Conservation (phyloP, 306 rosid genomes). For the Trichosanthes truncata region DNA sequence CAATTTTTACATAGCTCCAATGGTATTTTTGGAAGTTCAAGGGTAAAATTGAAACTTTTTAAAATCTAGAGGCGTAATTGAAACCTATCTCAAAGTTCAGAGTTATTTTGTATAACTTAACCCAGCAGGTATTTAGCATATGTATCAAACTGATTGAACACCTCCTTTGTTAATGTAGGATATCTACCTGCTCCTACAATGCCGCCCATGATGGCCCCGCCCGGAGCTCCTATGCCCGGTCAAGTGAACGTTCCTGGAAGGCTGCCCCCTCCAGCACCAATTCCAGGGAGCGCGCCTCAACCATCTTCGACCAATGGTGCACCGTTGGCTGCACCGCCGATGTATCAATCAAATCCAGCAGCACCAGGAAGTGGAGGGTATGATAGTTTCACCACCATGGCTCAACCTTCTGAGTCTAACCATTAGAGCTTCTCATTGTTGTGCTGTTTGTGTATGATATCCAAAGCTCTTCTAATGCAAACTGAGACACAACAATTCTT, state of each 20-base stretch:
- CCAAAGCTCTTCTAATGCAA: neutral
- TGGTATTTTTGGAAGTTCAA: too few species aligned
- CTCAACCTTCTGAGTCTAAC: slow-evolving; percentile 30
- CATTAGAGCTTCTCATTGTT: slow-evolving; percentile 18
- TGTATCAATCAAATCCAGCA: slow-evolving; percentile 34
- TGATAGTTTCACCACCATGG: slow-evolving; percentile 30
- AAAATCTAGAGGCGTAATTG: too few species aligned
- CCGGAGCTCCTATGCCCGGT: slow-evolving; percentile 39
- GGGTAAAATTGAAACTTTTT: too few species aligned
- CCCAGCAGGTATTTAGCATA: neutral
- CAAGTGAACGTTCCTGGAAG: slow-evolving; percentile 29
- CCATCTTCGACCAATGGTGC: slow-evolving; percentile 28
- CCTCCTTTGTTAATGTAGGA: slow-evolving; percentile 16
- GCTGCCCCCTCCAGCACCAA: slow-evolving; percentile 27
- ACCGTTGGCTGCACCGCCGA: slow-evolving; percentile 10
- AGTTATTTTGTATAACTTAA: too few species aligned
- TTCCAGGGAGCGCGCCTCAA: slow-evolving; percentile 25
- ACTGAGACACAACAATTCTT: neutral
- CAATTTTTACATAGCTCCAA: too few species aligned
- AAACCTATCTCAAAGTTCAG: too few species aligned
- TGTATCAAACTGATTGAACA: neutral
- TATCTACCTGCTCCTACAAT: slow-evolving; percentile 21
- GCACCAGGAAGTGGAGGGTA: slow-evolving; percentile 35
- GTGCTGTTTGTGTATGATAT: slow-evolving; percentile 4
- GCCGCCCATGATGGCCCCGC: slow-evolving; percentile 46